Conservation (phyloP, 305 asterid species). For the Stenogyne calaminthoides region DNA sequence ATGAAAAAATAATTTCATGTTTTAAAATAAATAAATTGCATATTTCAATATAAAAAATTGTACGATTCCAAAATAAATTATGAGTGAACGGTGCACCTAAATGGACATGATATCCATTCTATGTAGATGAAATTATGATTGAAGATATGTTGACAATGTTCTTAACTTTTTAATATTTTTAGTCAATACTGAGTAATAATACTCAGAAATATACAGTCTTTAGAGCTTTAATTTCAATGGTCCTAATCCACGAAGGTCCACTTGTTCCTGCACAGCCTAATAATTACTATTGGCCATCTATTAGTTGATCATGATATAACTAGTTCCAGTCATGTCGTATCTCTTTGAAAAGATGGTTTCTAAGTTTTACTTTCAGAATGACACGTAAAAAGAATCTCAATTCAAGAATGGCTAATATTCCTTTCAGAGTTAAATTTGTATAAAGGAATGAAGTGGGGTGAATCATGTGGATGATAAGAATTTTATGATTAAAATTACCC, state of each 20-base stretch:
- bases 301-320: not conserved
- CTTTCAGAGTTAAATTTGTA: too few species aligned
- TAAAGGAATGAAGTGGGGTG: too few species aligned
- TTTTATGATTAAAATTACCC: too few species aligned
- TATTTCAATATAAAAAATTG: too few species aligned
- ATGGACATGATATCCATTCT: too few species aligned
- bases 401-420: not conserved
- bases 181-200: not conserved
- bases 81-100: too few species aligned
- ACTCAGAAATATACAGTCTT: constrained; percentile 3
- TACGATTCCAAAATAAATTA: too few species aligned
- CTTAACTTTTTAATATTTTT: not conserved
- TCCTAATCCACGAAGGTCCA: constrained; percentile 7
- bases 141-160: not conserved
- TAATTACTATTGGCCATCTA: constrained; percentile 26
- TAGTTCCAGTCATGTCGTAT: constrained; percentile 32
- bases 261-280: constrained; percentile 34
- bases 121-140: not conserved
- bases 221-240: constrained; percentile 33
- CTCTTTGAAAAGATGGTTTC: constrained; percentile 38
- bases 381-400: not conserved
- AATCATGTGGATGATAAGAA: too few species aligned
- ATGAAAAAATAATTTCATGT: too few species aligned
- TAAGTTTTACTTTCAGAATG: constrained; percentile 1
- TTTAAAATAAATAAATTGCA: not conserved